phyloP scores from a whole-genome alignment of 352 stramenopile species.

The Globisporangium okanoganense region DNA sequence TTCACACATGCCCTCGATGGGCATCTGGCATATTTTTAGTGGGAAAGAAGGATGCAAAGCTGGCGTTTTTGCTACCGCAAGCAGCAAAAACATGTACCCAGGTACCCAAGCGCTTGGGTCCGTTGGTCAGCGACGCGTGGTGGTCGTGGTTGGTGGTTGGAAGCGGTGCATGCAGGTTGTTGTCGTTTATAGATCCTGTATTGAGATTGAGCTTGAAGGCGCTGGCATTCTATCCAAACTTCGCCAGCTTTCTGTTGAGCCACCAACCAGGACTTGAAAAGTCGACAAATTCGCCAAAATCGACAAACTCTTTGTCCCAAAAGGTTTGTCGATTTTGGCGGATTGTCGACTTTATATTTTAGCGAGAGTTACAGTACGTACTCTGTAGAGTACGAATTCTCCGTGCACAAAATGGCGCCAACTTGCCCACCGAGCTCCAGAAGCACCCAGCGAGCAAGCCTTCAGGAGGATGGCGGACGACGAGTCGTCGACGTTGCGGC shows the following conservation, averaged over 20 bases:
- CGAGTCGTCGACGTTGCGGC: slow-evolving; percentile 54
- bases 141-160: not conserved
- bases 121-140: not conserved
- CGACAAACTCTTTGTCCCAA: too few species aligned
- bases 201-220: not conserved
- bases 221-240: not conserved
- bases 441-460: not conserved
- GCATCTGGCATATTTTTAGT: not conserved
- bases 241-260: too few species aligned
- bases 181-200: not conserved
- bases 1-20: not conserved
- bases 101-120: not conserved
- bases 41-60: not conserved
- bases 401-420: not conserved
- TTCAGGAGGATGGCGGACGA: slow-evolving; percentile 6
- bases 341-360: too few species aligned
- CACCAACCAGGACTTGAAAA: too few species aligned
- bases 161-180: not conserved
- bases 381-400: not conserved
- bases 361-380: not conserved
- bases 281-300: too few species aligned
- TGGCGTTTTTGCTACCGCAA: not conserved
- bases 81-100: not conserved
- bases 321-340: too few species aligned
- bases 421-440: not conserved